Evolutionary conservation across 1,284 basidiomycete species (phyloP).

Genomic region (Tylopilus sp.): DNA sequence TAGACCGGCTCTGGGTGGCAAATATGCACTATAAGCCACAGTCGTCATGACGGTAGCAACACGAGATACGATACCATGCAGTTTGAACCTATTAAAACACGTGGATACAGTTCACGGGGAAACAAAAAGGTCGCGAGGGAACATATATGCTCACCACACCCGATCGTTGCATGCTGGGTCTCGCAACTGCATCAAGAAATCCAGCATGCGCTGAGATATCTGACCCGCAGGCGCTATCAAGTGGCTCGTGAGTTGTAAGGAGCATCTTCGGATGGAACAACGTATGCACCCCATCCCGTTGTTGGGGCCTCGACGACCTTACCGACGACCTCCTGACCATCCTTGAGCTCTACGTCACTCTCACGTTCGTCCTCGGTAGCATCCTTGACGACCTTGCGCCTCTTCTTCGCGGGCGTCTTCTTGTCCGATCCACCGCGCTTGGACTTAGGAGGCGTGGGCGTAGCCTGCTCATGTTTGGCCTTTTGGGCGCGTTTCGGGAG

Average conservation of each 20-base stretch:
- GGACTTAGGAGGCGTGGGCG: conserved; percentile 2
- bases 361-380: conserved; percentile 36
- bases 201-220: conserved; percentile 80
- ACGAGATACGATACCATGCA: conserved; percentile 49
- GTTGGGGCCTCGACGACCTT: conserved; percentile 71
- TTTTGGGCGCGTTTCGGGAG: conserved; percentile 10
- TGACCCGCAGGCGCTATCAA: conserved; percentile 74
- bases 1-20: conserved; percentile 68
- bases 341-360: conserved; percentile 48
- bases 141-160: conserved; percentile 57
- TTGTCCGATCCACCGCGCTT: conserved; percentile 11
- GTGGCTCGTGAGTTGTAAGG: background rate
- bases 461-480: conserved; percentile 3
- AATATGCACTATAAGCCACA: conserved; percentile 4
- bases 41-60: background rate
- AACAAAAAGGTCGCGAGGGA: background rate
- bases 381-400: conserved; percentile 21
- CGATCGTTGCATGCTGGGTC: conserved; percentile 82
- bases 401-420: conserved; percentile 20
- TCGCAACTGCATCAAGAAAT: conserved; percentile 69
- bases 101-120: background rate
- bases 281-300: conserved; percentile 65
- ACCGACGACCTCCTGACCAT: conserved; percentile 70
- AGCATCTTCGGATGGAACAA: background rate
- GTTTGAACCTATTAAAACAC: conserved; percentile 61